Evolutionary conservation across 2,329 filamentous ascomycete genomes (phyloP).

Genomic region (Podosphaera aphanis): DNA sequence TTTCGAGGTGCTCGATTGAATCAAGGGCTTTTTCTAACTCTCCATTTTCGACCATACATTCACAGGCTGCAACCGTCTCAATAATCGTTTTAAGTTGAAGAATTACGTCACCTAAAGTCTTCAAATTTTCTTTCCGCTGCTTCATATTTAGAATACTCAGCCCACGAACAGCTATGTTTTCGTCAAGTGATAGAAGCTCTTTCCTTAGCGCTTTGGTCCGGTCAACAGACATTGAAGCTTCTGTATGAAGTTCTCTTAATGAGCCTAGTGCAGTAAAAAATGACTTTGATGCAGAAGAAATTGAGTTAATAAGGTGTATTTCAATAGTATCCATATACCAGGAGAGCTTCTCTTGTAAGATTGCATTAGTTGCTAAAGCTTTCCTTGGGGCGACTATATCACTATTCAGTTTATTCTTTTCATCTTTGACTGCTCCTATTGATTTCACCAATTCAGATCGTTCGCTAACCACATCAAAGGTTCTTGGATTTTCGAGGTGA

Average conservation of each 20-base stretch:
- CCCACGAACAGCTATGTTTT: slow-evolving; percentile 67
- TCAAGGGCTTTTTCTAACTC: slow-evolving; percentile 60
- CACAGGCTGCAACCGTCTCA: slow-evolving; percentile 49
- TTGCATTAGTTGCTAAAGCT: slow-evolving; percentile 82
- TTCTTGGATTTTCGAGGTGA: slow-evolving; percentile 83
- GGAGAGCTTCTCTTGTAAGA: slow-evolving; percentile 89
- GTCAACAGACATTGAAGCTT: slow-evolving; percentile 74
- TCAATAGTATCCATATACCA: slow-evolving; percentile 99
- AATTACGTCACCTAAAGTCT: slow-evolving; percentile 60
- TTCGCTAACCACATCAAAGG: slow-evolving; percentile 90
- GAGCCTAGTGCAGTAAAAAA: slow-evolving; percentile 91
- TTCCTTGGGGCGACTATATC: slow-evolving; percentile 45
- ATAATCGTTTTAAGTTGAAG: slow-evolving; percentile 63
- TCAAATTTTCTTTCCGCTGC: slow-evolving; percentile 60
- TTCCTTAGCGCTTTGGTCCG: slow-evolving; percentile 61
- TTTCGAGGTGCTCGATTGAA: slow-evolving; percentile 55
- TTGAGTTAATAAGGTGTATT: slow-evolving; percentile 86
- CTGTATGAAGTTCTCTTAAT: slow-evolving; percentile 69
- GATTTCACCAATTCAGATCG: slow-evolving; percentile 74
- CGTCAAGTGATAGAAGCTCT: slow-evolving; percentile 60
- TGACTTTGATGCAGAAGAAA: slow-evolving; percentile 82
- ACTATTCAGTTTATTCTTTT: slow-evolving; percentile 30
- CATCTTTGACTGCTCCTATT: slow-evolving; percentile 32
- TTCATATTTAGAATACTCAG: slow-evolving; percentile 58
- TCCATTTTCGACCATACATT: slow-evolving; percentile 61